Conservation (phyloP, 2,329 filamentous ascomycete genomes). For the Exophiala sideris region DNA sequence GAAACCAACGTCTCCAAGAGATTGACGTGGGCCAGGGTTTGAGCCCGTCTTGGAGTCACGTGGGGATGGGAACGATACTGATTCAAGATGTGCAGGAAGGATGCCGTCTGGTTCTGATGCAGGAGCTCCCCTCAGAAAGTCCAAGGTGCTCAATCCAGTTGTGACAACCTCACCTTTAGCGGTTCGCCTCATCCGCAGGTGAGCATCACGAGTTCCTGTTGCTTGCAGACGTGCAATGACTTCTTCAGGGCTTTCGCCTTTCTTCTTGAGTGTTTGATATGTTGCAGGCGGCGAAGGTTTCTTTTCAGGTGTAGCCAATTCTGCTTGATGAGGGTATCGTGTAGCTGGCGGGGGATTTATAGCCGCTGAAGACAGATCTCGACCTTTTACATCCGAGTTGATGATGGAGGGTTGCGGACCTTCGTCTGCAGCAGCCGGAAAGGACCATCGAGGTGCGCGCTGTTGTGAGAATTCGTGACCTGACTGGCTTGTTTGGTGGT, state of each 20-base stretch:
- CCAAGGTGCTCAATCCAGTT: slow-evolving; percentile 5
- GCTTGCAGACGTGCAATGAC: slow-evolving; percentile 14
- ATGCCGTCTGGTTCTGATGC: neutral
- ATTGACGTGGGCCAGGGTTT: no score
- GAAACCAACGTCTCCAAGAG: no score
- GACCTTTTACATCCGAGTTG: no score
- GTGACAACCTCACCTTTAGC: slow-evolving; percentile 7
- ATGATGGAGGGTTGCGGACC: no score
- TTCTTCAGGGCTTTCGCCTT: slow-evolving; percentile 12
- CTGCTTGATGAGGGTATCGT: neutral
- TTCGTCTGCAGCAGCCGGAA: no score
- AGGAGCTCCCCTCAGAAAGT: slow-evolving; percentile 7
- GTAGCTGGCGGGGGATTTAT: neutral
- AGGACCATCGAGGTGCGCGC: no score
- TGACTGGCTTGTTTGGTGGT: no score
- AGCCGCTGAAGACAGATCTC: no score
- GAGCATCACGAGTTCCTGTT: slow-evolving; percentile 2
- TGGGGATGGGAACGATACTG: no score
- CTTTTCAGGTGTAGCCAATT: neutral
- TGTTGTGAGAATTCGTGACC: no score
- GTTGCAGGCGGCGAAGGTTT: slow-evolving; percentile 3
- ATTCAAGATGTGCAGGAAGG: neutral
- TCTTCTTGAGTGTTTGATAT: slow-evolving; percentile 15
- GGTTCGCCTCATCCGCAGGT: slow-evolving; percentile 5
- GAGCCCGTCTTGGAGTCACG: neutral